Evolutionary conservation across 2,329 filamentous ascomycete genomes (phyloP).

Genomic region (Xylariaceae sp.): DNA sequence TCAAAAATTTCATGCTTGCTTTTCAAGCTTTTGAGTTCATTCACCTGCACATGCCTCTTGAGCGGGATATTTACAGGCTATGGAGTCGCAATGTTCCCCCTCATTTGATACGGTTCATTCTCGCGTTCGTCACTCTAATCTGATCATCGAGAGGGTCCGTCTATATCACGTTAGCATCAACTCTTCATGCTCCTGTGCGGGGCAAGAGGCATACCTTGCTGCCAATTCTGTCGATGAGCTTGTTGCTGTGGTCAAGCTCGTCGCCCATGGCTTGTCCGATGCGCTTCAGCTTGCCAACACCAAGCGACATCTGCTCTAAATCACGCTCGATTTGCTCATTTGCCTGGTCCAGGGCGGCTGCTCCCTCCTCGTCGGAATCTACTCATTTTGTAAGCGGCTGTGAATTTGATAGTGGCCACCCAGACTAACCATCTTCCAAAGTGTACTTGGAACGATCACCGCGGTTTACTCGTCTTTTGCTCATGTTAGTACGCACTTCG

Average conservation of each 20-base stretch:
- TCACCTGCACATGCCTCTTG: neutral
- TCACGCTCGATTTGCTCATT: slow-evolving; percentile 64
- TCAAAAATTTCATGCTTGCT: neutral
- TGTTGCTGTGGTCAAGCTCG: slow-evolving; percentile 75
- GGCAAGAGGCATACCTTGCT: slow-evolving; percentile 57
- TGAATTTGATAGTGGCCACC: neutral
- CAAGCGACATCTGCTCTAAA: slow-evolving; percentile 62
- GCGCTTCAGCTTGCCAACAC: slow-evolving; percentile 67
- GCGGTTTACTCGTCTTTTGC: slow-evolving; percentile 33
- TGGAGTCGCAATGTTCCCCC: neutral
- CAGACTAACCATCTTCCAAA: slow-evolving; percentile 54
- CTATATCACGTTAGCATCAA: slow-evolving; percentile 38
- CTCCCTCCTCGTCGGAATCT: slow-evolving; percentile 32
- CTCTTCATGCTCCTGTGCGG: neutral
- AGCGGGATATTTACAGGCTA: neutral
- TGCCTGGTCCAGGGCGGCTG: slow-evolving; percentile 51
- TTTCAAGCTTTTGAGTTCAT: neutral
- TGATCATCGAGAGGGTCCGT: slow-evolving; percentile 66
- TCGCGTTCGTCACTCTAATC: slow-evolving; percentile 24
- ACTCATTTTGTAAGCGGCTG: slow-evolving; percentile 3
- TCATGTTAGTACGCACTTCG: neutral
- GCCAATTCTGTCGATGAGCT: slow-evolving; percentile 69
- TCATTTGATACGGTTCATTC: slow-evolving; percentile 22
- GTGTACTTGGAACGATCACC: slow-evolving; percentile 69
- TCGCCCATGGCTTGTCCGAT: slow-evolving; percentile 70